Evolutionary conservation across 1,284 basidiomycete genomes (phyloP).

Genomic region (Sporisorium sorghi): DNA sequence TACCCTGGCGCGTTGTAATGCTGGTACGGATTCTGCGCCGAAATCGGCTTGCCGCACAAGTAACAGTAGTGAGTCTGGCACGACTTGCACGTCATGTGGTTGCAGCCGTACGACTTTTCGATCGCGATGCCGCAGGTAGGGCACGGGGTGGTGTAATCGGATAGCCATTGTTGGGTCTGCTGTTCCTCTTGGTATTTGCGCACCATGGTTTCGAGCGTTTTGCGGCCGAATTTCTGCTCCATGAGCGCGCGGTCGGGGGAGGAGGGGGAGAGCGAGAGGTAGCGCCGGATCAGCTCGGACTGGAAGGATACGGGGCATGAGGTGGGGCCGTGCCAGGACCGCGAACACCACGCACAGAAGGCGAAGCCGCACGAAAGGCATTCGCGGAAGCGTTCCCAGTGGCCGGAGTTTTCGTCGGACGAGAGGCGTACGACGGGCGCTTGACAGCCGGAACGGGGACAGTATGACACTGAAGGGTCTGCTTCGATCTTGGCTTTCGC

Average conservation of each 20-base stretch:
- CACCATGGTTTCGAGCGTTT: slow-evolving; percentile 42
- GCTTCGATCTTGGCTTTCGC: slow-evolving; percentile 49
- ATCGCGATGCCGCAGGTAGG: slow-evolving; percentile 48
- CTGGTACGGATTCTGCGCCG: slow-evolving; percentile 41
- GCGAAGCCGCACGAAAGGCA: slow-evolving; percentile 47
- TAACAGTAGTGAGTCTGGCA: slow-evolving; percentile 56
- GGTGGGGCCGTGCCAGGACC: slow-evolving; percentile 48
- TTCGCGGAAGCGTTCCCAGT: slow-evolving; percentile 52
- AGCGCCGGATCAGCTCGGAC: slow-evolving; percentile 40
- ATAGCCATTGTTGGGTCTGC: slow-evolving; percentile 42
- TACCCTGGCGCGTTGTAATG: slow-evolving; percentile 46
- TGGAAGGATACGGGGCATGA: slow-evolving; percentile 39
- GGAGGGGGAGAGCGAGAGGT: slow-evolving; percentile 20
- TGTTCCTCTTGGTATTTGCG: slow-evolving; percentile 47
- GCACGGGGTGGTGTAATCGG: slow-evolving; percentile 43
- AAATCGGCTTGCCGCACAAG: slow-evolving; percentile 48
- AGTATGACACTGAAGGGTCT: slow-evolving; percentile 51
- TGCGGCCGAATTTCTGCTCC: slow-evolving; percentile 41
- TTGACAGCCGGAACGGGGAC: slow-evolving; percentile 46
- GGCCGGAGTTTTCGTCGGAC: slow-evolving; percentile 47
- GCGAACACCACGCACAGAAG: slow-evolving; percentile 54
- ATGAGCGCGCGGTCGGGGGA: slow-evolving; percentile 26
- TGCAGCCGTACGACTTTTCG: slow-evolving; percentile 54
- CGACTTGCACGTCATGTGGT: slow-evolving; percentile 56
- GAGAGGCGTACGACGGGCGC: slow-evolving; percentile 35